Conservation (phyloP, 140 eudicot genomes). For the Anethum foeniculum region DNA sequence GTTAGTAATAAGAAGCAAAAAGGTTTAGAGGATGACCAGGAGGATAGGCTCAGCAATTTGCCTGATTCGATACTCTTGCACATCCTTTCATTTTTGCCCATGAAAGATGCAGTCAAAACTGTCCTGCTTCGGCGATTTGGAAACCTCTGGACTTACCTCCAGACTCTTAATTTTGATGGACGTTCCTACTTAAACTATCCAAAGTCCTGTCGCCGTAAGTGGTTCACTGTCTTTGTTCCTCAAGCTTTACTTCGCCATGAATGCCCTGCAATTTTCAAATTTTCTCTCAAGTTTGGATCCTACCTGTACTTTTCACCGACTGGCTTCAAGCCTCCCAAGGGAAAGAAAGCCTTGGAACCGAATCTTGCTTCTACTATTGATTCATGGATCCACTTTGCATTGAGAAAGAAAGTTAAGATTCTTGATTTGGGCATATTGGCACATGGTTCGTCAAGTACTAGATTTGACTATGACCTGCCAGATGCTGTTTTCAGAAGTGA, state of each 20-base stretch:
- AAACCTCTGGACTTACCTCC: constrained; percentile 19
- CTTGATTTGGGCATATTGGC: constrained; percentile 20
- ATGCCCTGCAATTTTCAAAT: constrained; percentile 16
- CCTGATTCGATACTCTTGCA: constrained; percentile 21
- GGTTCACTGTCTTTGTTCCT: constrained; percentile 12
- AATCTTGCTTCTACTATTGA: neutral
- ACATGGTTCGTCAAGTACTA: constrained; percentile 11
- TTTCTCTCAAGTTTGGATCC: constrained; percentile 23
- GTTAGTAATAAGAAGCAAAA: constrained; percentile 3
- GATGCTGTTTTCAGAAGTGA: constrained; percentile 7
- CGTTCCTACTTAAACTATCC: constrained; percentile 8
- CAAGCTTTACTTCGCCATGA: constrained; percentile 13
- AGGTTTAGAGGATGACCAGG: constrained; percentile 1
- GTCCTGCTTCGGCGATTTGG: constrained; percentile 16
- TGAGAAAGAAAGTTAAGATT: constrained; percentile 18
- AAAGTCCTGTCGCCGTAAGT: neutral
- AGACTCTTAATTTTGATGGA: constrained; percentile 18
- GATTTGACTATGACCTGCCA: constrained; percentile 17
- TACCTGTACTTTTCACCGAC: constrained; percentile 12
- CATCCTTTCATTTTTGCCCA: constrained; percentile 21
- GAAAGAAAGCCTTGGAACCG: neutral
- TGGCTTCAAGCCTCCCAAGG: neutral
- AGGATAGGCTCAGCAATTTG: constrained; percentile 18
- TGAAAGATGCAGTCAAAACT: constrained; percentile 20
- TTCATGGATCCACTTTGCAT: constrained; percentile 15